Evolutionary conservation across 345 rosid genomes (phyloP), one percentile per base, ranked within the genome.

Genomic region (Syzygium grande): DNA sequence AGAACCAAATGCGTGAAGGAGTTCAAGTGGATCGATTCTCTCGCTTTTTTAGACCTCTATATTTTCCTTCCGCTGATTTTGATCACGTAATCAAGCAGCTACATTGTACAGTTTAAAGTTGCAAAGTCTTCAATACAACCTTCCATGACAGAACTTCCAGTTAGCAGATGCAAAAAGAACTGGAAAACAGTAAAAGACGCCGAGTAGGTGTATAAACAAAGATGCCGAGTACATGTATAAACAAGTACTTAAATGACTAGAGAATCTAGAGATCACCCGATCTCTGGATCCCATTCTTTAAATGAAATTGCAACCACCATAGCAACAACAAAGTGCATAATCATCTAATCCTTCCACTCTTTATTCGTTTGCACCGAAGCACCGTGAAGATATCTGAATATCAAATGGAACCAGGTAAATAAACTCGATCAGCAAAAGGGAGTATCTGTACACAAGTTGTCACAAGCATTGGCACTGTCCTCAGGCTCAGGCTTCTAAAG

Each of bases 401-500:
- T 34, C 80, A 73, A 34, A 34, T 34, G 49, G 49, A 73, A 73
- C 49, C 80, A 9, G 46, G 49, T 34, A 84, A 52, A 84, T 25
- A 84, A 84, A 84, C 55, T 52, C 11, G 38, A 46, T 49, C 5
- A 21, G 55, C 34, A 23, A n/a, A 84, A 46, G 56, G 23, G 85
- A n/a, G 56, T 51, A 52, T 51, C 55, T 84, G 38, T 51, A 84
- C 56, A 52, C 85, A 49, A 14, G 85, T 49, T 84, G 56, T 84
- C 56, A 84, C 53, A 51, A 84, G 56, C 55, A 84, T 87, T 90
- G 52, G 43, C 56, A 30, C 63, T 51, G 19, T 16, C 78, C 52
- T 52, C 87, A 27, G 16, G 63, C 84, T 91, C 87, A 94, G 85
- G 91, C 93, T 86, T 92, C 87, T 27, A 85, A 87, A 88, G 92